phyloP scores from a whole-genome alignment of 2,329 filamentous ascomycete species.

The Talaromyces sp. region DNA sequence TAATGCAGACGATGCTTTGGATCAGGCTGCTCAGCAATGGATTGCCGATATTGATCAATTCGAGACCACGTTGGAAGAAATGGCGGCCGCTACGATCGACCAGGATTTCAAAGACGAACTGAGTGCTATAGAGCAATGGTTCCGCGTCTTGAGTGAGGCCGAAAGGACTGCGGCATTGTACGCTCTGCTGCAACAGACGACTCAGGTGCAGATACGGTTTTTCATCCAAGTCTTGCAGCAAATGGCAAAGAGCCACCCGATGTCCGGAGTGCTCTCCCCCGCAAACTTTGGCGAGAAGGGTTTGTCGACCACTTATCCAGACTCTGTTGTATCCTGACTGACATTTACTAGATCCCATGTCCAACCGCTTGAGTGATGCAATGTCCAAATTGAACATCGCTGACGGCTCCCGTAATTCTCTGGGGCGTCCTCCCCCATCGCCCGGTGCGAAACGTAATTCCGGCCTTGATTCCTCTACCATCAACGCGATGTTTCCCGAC shows the following conservation, averaged over 20 bases:
- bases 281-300: conserved; percentile 93
- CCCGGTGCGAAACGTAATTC: conserved; percentile 85
- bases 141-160: conserved; percentile 92
- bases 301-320: conserved; percentile 39
- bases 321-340: not conserved
- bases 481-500: conserved; percentile 99
- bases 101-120: conserved; percentile 99
- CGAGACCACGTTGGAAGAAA: conserved; percentile 96
- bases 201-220: conserved; percentile 97
- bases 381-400: conserved; percentile 86
- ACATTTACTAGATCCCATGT: conserved; percentile 77
- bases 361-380: conserved; percentile 87
- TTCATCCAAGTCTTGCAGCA: conserved; percentile 98
- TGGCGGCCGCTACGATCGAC: conserved; percentile 96
- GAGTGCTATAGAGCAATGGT: conserved; percentile 99
- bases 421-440: conserved; percentile 74
- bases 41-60: conserved; percentile 98
- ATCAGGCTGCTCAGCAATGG: conserved; percentile 96
- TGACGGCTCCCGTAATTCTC: conserved; percentile 79
- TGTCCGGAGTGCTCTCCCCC: conserved; percentile 91
- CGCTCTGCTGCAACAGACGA: conserved; percentile 93
- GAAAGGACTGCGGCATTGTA: conserved; percentile 94
- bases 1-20: conserved; percentile 76
- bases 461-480: conserved; percentile 85
- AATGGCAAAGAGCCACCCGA: conserved; percentile 97